A percentile compares a stretch with the other conserved stretches of the same genome.
Evolutionary conservation across 768 basidiomycete genomes (phyloP).

Genomic region (Amanita jacksonii): DNA sequence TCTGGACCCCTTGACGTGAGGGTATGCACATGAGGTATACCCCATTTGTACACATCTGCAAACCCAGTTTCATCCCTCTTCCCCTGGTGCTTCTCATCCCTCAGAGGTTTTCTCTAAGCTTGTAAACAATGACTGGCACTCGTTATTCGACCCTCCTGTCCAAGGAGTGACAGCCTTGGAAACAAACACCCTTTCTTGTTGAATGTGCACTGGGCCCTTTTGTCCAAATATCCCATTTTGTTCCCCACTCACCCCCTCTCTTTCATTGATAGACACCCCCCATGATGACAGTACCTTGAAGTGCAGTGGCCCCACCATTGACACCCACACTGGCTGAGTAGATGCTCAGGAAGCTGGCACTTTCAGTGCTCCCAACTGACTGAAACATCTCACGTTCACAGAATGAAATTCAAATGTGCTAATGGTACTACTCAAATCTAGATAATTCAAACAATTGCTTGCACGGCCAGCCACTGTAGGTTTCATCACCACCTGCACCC

Average conservation of each 20-base stretch:
- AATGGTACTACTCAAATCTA: constrained; percentile 22
- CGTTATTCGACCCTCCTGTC: background rate
- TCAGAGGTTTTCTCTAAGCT: background rate
- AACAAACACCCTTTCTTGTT: background rate
- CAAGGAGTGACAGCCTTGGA: background rate
- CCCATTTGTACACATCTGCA: background rate
- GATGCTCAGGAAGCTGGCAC: constrained; percentile 22
- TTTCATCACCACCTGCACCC: too few relatives aligned
- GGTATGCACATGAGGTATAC: background rate
- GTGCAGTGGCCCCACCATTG: constrained; percentile 25
- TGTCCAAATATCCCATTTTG: too few relatives aligned
- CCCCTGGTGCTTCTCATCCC: background rate
- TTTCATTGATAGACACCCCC: too few relatives aligned
- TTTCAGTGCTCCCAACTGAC: constrained; percentile 22
- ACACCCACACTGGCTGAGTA: constrained; percentile 22
- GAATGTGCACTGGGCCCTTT: too few relatives aligned
- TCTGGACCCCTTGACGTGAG: background rate
- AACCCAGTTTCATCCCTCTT: background rate
- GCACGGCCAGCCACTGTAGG: constrained; percentile 22
- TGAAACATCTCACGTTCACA: constrained; percentile 17
- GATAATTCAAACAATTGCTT: constrained; percentile 25
- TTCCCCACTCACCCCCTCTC: too few relatives aligned
- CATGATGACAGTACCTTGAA: too few relatives aligned
- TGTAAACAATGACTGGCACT: background rate
- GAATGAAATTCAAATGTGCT: constrained; percentile 17